Base-by-base conservation (phyloP, 2,329 filamentous ascomycete species). In the Xylaria sp. region DNA sequence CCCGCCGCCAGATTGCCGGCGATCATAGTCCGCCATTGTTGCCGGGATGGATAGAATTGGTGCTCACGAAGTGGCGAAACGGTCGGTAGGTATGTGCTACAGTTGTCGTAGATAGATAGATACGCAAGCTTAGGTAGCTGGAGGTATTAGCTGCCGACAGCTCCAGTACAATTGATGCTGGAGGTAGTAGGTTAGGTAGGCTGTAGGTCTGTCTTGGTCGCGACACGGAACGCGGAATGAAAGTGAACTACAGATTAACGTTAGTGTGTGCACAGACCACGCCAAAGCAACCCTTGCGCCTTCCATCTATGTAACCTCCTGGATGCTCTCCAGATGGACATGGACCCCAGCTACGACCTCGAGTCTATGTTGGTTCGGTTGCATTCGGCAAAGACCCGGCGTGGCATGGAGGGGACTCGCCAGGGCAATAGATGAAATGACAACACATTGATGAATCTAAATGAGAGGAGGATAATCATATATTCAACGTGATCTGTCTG, bases 1-100 rank as follows among this genome's bases (percentile, higher is more conserved):
- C 29, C 69, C 66, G 21, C 79, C 75, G 13, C 70, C 66, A 34
- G 78, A 71, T 52, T 81, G 81, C 69, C 86, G 74, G 60, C 81
- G 76, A 60, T 85, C 82, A 71, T 82, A 77, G 63, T 86, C 83
- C 43, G 78, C 78, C 83, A 86, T 81, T n/a, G 50, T 57, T 66
- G 53, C 13, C 18, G 47, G 24, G 42, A 54, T 40, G 34, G n/a
- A 46, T 44, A 44, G n/a, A 41, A 20, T 9, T 18, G 39, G 41
- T 38, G 9, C 39, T 18, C 48, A 51, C 44, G 42, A 47, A 52
- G 20, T 53, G 46, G 52, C 51, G 44, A 38, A 37, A 42, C 39
- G 39, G 18, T 26, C 38, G n/a, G 13, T 54, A 16, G 48, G 44
- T 38, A 40, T 19, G 20, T 45, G 29, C 17, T 51, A 20, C 19